Percentiles rank a stretch among this genome's conserved stretches.
These are phyloP conservation scores for Primulina tabacum DNA, from an alignment of 257 asterid species.

Conservation along the genomic window DNA sequence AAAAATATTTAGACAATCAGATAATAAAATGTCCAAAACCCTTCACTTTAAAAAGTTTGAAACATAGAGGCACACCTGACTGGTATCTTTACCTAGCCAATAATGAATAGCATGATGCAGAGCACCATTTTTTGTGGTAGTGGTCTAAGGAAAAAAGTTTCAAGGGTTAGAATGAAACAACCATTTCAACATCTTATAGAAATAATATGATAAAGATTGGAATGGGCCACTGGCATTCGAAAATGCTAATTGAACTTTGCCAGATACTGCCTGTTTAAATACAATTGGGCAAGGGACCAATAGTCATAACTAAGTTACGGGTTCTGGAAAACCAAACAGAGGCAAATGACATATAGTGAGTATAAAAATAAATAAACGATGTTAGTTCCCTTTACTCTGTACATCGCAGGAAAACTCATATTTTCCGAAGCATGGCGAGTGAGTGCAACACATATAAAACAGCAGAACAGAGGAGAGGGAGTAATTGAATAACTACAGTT, in stretches of 20 bases:
- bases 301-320: too few species aligned
- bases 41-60: constrained; percentile 7
- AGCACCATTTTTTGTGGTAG: constrained; percentile 51
- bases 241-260: neutral
- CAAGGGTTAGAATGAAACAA: constrained; percentile 14
- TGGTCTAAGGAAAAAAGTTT: constrained; percentile 47
- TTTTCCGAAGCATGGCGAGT: neutral
- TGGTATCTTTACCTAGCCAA: constrained; percentile 76
- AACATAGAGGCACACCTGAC: constrained; percentile 43
- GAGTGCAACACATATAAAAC: constrained; percentile 8
- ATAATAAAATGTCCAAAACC: constrained; percentile 4
- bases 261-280: neutral
- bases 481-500: neutral
- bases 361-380: too few species aligned
- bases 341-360: too few species aligned
- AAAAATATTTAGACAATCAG: constrained; percentile 15
- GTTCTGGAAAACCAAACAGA: too few species aligned
- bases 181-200: constrained; percentile 4
- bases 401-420: neutral
- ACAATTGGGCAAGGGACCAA: too few species aligned
- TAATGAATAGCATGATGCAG: constrained; percentile 69
- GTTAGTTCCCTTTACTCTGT: neutral
- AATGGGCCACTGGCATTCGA: neutral
- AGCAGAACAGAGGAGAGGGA: neutral
- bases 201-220: neutral